A percentile compares a stretch with the other conserved stretches of the same genome.
Conservation (phyloP, 768 basidiomycete species). For the Suillus weaverae region DNA sequence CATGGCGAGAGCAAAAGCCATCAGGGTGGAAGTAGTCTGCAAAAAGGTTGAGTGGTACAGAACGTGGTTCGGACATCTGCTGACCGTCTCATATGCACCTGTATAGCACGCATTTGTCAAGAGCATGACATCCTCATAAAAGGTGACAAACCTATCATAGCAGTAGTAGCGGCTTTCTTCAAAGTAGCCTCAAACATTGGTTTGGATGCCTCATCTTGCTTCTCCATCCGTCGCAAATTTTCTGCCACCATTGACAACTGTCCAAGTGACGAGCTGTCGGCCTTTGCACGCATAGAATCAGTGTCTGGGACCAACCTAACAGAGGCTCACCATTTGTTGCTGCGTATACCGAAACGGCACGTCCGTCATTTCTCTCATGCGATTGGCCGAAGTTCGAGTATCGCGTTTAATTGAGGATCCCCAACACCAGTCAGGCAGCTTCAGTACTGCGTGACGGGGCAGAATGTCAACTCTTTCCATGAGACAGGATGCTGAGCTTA, state of each 20-base stretch:
- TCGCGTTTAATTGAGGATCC: conserved; percentile 12
- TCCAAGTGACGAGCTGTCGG: background rate
- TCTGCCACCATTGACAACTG: conserved; percentile 13
- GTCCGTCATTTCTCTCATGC: background rate
- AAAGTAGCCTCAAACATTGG: conserved; percentile 7
- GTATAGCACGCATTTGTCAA: background rate
- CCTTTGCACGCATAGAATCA: background rate
- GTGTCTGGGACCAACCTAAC: background rate
- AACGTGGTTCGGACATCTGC: background rate
- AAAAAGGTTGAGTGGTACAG: background rate
- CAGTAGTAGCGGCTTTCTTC: conserved; percentile 12
- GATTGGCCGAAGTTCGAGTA: background rate
- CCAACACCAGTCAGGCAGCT: conserved; percentile 16
- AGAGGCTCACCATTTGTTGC: conserved; percentile 10
- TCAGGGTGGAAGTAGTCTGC: conserved; percentile 14
- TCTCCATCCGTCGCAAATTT: conserved; percentile 17
- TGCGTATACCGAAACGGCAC: conserved; percentile 7
- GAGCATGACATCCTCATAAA: background rate
- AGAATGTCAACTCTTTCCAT: background rate
- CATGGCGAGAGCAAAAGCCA: conserved; percentile 8
- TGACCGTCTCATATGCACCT: conserved; percentile 24
- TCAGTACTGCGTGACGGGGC: conserved; percentile 3
- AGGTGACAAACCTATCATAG: conserved; percentile 16
- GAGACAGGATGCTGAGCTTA: conserved; percentile 7
- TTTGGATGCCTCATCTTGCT: conserved; percentile 7